Evolutionary conservation across 2,329 filamentous ascomycete genomes (phyloP).

Genomic region (Aureobasidium sp.): DNA sequence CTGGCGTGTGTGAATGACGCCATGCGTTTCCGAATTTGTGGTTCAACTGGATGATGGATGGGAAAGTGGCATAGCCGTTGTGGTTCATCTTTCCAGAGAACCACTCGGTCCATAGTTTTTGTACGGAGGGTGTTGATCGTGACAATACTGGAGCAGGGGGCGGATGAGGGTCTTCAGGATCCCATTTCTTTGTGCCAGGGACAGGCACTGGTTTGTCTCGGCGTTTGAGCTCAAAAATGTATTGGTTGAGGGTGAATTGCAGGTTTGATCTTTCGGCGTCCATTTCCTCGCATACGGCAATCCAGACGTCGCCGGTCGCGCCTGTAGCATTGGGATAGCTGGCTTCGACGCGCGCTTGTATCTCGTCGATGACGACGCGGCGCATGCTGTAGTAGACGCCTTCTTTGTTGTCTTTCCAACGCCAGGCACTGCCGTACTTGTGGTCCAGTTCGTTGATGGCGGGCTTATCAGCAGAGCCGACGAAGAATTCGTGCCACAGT

Average conservation of each 20-base stretch:
- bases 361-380: background rate
- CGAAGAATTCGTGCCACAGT: slow-evolving; percentile 1
- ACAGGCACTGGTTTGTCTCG: background rate
- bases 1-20: background rate
- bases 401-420: background rate
- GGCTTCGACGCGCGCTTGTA: background rate
- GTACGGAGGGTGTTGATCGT: background rate
- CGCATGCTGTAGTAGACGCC: slow-evolving; percentile 11
- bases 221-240: background rate
- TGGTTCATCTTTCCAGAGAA: background rate
- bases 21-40: background rate
- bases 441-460: background rate
- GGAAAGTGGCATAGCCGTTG: background rate
- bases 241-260: background rate
- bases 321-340: background rate
- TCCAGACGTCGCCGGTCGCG: background rate
- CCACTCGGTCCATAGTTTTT: slow-evolving; percentile 5
- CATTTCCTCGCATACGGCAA: slow-evolving; percentile 1
- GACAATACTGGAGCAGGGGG: background rate
- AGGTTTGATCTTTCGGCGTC: background rate
- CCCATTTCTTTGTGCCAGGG: background rate
- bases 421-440: slow-evolving; percentile 2
- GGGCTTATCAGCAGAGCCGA: background rate
- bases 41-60: background rate
- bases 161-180: background rate